phyloP scores from a whole-genome alignment of 805 yeast genomes.

The Candida mattraensis region DNA sequence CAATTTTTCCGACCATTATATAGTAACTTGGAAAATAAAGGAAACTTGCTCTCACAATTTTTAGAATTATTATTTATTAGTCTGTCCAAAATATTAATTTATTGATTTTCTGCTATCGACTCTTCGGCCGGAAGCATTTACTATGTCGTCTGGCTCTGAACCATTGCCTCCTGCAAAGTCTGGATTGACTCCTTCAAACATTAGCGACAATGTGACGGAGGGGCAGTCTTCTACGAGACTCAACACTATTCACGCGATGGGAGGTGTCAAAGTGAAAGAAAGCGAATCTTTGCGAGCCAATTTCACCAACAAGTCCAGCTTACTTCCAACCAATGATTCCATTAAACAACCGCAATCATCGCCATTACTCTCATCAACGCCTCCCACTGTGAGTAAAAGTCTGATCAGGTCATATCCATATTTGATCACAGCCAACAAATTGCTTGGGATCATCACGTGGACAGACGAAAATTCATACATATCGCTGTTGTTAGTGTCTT shows the following conservation, averaged over 20 bases:
- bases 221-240: constrained; percentile 11
- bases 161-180: neutral
- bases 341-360: constrained; percentile 52
- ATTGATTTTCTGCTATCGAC: too few species aligned
- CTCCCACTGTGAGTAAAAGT: constrained; percentile 86
- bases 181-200: constrained; percentile 6
- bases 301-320: constrained; percentile 38
- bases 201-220: constrained; percentile 9
- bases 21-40: too few species aligned
- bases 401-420: constrained; percentile 84
- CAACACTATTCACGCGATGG: constrained; percentile 22
- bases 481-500: constrained; percentile 58
- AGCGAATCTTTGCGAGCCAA: constrained; percentile 38
- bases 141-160: constrained; percentile 4
- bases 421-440: constrained; percentile 66
- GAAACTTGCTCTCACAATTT: constrained; percentile 1
- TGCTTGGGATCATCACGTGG: constrained; percentile 82
- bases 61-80: too few species aligned
- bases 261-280: constrained; percentile 31
- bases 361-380: constrained; percentile 84
- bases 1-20: too few species aligned
- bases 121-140: too few species aligned
- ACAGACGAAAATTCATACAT: constrained; percentile 82
- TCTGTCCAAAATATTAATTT: too few species aligned
- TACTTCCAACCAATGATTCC: constrained; percentile 1